These are phyloP conservation scores for Nemania serpens DNA, from an alignment of 2,329 filamentous ascomycete genomes.

Conservation along the genomic window DNA sequence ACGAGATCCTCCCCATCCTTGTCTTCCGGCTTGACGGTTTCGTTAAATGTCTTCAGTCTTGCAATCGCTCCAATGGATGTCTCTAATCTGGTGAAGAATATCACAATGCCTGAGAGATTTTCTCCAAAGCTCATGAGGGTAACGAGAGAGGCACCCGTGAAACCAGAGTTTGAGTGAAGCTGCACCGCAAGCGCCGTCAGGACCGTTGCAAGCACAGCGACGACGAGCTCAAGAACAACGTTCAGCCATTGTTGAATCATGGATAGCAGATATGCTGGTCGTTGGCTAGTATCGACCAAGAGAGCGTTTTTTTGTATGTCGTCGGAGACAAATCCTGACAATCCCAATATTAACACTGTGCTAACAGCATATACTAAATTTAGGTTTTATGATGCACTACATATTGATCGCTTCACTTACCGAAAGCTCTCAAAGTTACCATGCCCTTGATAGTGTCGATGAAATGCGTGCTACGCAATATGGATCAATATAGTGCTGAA, in stretches of 20 bases:
- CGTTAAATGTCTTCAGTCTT: conserved; percentile 36
- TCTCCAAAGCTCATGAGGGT: conserved; percentile 41
- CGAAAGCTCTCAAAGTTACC: conserved; percentile 55
- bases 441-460: conserved; percentile 54
- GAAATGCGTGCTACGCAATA: conserved; percentile 45
- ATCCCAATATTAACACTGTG: not conserved
- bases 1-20: conserved; percentile 33
- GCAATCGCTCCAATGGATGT: conserved; percentile 43
- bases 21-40: conserved; percentile 34
- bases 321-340: conserved; percentile 44
- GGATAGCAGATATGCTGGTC: conserved; percentile 56
- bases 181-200: conserved; percentile 33
- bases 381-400: not conserved
- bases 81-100: conserved; percentile 39
- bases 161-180: conserved; percentile 33
- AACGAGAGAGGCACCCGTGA: conserved; percentile 40
- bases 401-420: conserved; percentile 24
- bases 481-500: not conserved
- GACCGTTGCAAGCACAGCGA: conserved; percentile 33
- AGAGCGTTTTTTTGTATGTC: conserved; percentile 48
- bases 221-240: conserved; percentile 31
- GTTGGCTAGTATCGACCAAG: conserved; percentile 54
- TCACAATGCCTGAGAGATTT: conserved; percentile 36
- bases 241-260: conserved; percentile 50
- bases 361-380: not conserved